phyloP scores from a whole-genome alignment of 2,329 filamentous ascomycete genomes.

The Colletotrichum graminicola region DNA sequence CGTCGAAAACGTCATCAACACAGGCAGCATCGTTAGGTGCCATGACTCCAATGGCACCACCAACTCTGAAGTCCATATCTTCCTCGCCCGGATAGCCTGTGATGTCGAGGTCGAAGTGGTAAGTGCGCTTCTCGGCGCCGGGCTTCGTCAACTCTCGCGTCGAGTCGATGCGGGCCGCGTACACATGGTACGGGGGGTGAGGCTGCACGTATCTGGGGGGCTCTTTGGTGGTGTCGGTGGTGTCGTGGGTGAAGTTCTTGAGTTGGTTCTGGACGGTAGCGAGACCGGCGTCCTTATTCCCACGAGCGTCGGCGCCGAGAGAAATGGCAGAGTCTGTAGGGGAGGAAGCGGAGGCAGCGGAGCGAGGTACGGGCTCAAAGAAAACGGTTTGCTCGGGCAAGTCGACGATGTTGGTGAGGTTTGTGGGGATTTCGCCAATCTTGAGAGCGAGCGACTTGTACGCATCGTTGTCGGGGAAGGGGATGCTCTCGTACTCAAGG shows the following conservation, averaged over 20 bases:
- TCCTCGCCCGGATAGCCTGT: slow-evolving; percentile 93
- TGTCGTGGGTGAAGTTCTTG: slow-evolving; percentile 52
- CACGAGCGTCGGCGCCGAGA: slow-evolving; percentile 55
- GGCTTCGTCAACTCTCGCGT: slow-evolving; percentile 87
- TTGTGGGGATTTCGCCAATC: slow-evolving; percentile 79
- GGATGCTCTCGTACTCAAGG: slow-evolving; percentile 65
- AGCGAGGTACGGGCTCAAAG: slow-evolving; percentile 69
- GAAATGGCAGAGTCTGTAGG: slow-evolving; percentile 65
- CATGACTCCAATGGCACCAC: slow-evolving; percentile 92
- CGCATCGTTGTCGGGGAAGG: slow-evolving; percentile 83
- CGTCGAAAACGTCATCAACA: slow-evolving; percentile 87
- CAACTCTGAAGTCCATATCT: slow-evolving; percentile 92
- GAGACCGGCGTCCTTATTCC: slow-evolving; percentile 50
- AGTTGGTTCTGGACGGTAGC: slow-evolving; percentile 42
- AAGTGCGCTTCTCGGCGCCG: slow-evolving; percentile 95
- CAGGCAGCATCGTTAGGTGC: slow-evolving; percentile 83
- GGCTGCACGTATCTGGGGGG: slow-evolving; percentile 93
- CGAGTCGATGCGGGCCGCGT: slow-evolving; percentile 86
- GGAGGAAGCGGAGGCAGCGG: slow-evolving; percentile 52
- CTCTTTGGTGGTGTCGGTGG: slow-evolving; percentile 71
- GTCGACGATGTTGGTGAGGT: slow-evolving; percentile 77
- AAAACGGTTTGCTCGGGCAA: slow-evolving; percentile 82
- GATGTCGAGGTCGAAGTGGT: slow-evolving; percentile 96
- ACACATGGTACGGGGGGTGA: slow-evolving; percentile 93
- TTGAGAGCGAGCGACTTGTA: slow-evolving; percentile 84